Evolutionary conservation across 2,329 filamentous ascomycete species (phyloP), one percentile per base, ranked within the genome.

Genomic region (Chalaropsis thielavioides): DNA sequence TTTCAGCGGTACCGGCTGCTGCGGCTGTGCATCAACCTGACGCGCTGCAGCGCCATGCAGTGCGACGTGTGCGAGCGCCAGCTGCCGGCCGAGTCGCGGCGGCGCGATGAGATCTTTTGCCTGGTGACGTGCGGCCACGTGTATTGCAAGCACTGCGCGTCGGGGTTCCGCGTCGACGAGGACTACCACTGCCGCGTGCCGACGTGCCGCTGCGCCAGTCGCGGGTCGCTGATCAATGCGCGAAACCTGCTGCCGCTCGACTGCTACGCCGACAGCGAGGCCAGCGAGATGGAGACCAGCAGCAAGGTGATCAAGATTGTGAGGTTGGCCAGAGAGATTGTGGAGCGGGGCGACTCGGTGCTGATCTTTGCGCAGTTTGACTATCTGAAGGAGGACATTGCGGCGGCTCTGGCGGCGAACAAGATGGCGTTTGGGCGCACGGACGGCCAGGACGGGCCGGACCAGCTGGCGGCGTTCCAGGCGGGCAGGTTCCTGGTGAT

Each of bases 291-390:
- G 5, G 38, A 54, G 11, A 59, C 44, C 13, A 68, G 65, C 19
- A 62, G 64, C 8, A 70, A 70, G 65, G 66, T 74, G 0, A 51
- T 68, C 8, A 65, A 68, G 11, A 69, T 72, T 8, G 67, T 75
- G 61, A 61, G 67, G 1, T 56, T 43, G 17, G 41, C 62, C 15
- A 7, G 46, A 17, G 59, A 64, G 49, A 63, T 65, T 46, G 15
- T 41, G 15, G 63, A 66, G 1, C 59, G 60, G 3, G 63, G 63
- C 5, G 70, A 71, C 46, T 68, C 68, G 11, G 71, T 74, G 4
- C 67, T 79, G 1, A 62, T 79, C 4, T 79, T 79, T 66, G 72
- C 71, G 1, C 75, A 77, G 61, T 73, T 73, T 61, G 43, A 70
- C 0, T 60, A 64, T 11, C 69, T 78, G 31, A 69, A 73, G 56